Conservation (phyloP, 2,329 filamentous ascomycete species). For the Fusarium camptoceras region DNA sequence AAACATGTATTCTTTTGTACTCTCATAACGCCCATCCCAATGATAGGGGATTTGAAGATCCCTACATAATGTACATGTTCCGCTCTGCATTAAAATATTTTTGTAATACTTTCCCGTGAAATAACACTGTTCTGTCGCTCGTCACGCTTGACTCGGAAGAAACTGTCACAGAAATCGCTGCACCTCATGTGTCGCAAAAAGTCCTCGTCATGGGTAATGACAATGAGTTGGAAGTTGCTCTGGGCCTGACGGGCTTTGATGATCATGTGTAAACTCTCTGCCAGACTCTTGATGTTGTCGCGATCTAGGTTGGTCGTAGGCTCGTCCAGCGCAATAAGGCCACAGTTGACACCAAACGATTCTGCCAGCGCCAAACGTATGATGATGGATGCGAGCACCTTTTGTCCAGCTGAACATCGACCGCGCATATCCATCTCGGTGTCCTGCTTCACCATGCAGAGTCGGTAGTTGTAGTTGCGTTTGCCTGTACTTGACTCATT, state of each 20-base stretch:
- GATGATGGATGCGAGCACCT: constrained; percentile 96
- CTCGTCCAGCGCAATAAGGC: constrained; percentile 95
- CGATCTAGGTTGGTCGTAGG: constrained; percentile 96
- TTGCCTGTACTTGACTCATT: constrained; percentile 79
- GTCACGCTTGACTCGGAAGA: constrained; percentile 87
- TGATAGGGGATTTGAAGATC: not conserved
- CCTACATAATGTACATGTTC: constrained; percentile 12
- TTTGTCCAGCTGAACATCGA: constrained; percentile 95
- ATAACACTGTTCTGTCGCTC: constrained; percentile 90
- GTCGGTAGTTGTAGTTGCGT: constrained; percentile 94
- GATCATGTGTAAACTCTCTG: constrained; percentile 85
- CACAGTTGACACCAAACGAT: constrained; percentile 95
- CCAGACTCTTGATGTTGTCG: constrained; percentile 93
- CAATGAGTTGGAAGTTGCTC: constrained; percentile 96
- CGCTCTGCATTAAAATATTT: constrained; percentile 51
- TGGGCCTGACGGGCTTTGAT: constrained; percentile 86
- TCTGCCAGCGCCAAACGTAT: constrained; percentile 96
- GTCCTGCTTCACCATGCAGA: constrained; percentile 97
- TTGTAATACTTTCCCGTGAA: constrained; percentile 72
- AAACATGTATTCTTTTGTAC: constrained; percentile 14
- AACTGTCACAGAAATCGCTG: constrained; percentile 90
- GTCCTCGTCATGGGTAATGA: constrained; percentile 98
- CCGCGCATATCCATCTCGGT: constrained; percentile 99
- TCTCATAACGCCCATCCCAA: constrained; percentile 7
- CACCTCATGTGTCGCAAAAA: constrained; percentile 95